Evolutionary conservation across 139 green algal genomes (phyloP), one percentile per base, ranked within the genome.

Genomic region (Volvox reticuliferus): DNA sequence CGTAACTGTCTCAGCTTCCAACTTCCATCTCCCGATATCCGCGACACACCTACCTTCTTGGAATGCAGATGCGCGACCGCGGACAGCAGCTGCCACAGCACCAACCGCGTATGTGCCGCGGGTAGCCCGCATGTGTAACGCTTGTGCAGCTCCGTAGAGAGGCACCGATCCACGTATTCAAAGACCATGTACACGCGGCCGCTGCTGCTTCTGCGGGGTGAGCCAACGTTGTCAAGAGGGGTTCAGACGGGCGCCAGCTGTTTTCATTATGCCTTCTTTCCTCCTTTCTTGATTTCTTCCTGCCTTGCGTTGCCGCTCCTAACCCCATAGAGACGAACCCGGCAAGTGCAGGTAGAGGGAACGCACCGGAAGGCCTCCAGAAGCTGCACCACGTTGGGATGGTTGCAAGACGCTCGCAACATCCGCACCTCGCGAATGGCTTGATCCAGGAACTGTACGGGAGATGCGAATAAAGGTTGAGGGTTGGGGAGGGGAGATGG

Each of bases 101-200:
- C 76, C 69, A 92, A 55, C 82, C 85, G 37, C 36, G 69, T 82
- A 69, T 89, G 68, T n/a, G 28, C 69, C 85, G 85, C 85, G 20
- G 85, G 85, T 68, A 89, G 68, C 0, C 85, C 85, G 37, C 85
- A 89, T 17, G 85, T 89, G 85, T 73, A 89, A 26, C 85, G 85
- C 69, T 89, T 89, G 85, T 89, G 85, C 68, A 89, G 85, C 85
- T 89, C 85, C 28, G 69, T 3, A n/a, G 28, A 62, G 9, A 89
- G 69, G 37, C 85, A 89, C 0, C 76, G 76, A 20, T 89, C 85
- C 26, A 82, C 44, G 18, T 69, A 89, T 50, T 82, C 85, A 89
- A 89, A 89, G 36, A 89, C 85, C 28, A 94, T 90, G 92, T 94
- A 94, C 19, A 94, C 92, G 36, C 92, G 89, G n/a, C 92, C 92